Percentiles rank a stretch among this genome's conserved stretches.
Conservation (phyloP, 2,329 filamentous ascomycete genomes). For the Fusarium brachygibbosum region DNA sequence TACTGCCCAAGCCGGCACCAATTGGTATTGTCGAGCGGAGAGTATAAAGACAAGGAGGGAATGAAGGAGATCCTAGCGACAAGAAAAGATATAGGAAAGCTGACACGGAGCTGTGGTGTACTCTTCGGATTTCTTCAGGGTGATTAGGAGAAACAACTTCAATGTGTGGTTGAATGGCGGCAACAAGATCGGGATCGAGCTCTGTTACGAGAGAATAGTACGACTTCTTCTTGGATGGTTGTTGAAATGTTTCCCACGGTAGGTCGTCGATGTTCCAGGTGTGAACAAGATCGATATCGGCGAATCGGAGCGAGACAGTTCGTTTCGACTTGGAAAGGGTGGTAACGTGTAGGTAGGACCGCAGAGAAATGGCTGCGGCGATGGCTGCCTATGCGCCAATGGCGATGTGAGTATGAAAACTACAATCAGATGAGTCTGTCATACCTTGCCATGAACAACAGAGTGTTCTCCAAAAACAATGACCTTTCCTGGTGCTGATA, state of each 20-base stretch:
- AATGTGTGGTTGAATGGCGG: slow-evolving; percentile 84
- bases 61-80: slow-evolving; percentile 83
- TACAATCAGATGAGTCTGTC: not conserved
- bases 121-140: slow-evolving; percentile 80
- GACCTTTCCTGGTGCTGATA: slow-evolving; percentile 96
- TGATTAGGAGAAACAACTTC: slow-evolving; percentile 75
- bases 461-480: slow-evolving; percentile 98
- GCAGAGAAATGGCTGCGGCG: slow-evolving; percentile 92
- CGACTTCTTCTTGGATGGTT: slow-evolving; percentile 88
- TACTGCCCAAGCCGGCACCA: slow-evolving; percentile 90
- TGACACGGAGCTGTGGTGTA: slow-evolving; percentile 84
- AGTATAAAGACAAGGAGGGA: slow-evolving; percentile 87
- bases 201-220: slow-evolving; percentile 91
- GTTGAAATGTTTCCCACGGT: slow-evolving; percentile 86
- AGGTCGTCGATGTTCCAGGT: slow-evolving; percentile 95
- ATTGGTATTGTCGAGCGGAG: slow-evolving; percentile 95
- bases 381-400: slow-evolving; percentile 77
- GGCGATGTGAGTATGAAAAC: slow-evolving; percentile 37
- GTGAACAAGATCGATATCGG: slow-evolving; percentile 89
- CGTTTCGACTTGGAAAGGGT: slow-evolving; percentile 92
- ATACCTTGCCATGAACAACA: slow-evolving; percentile 94
- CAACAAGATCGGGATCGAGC: slow-evolving; percentile 85
- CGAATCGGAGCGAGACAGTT: slow-evolving; percentile 88
- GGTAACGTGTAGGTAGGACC: slow-evolving; percentile 96
- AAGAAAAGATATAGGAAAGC: slow-evolving; percentile 95